Base-by-base conservation (phyloP, 139 green algal species). In the Chlorella sp. region DNA sequence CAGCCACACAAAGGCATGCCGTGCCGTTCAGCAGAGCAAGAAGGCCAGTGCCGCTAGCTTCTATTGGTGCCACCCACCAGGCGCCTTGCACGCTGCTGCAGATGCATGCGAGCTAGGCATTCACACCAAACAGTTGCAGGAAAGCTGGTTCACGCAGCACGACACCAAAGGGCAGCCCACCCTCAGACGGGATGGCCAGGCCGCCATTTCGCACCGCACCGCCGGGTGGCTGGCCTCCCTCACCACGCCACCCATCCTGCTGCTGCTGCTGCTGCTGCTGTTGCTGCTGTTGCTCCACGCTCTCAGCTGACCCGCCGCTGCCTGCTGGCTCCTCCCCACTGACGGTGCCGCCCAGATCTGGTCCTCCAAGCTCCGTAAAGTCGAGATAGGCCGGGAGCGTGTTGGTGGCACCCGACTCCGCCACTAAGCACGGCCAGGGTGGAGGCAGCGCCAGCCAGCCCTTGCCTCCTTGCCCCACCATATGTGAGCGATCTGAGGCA, bases 401-500 rank as follows among this genome's bases (percentile, higher is more conserved):
- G 78, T 87, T 78, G 6, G 73, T 80, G 16, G 44, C 36, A 28
- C 44, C 72, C n/a, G 17, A 39, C 20, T 44, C 72, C 0, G 38
- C 44, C 5, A 30, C 62, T 9, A 93, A 75, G 73, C 80, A 88
- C 1, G 80, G 81, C 47, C 91, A 92, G 25, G n/a, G 20, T 6
- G 90, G 90, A 7, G 90, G 90, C n/a, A 82, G 85, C n/a, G 74
- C 25, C 2, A 30, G 55, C 88, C 88, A 93, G 47, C 26, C n/a
- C 34, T 82, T 74, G 7, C 84, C 74, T 7, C 21, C 36, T 0
- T 23, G n/a, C 5, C 78, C 70, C 9, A 60, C 51, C 90, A 93
- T 93, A 84, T 93, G 90, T 20, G 81, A 85, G 32, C 90, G 79
- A 80, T 93, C 88, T 12, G 81, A 89, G 3, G 88, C 82, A 74